Evolutionary conservation across 768 basidiomycete genomes (phyloP), one percentile per base, ranked within the genome.

Genomic region (Lactifluus echinatus): DNA sequence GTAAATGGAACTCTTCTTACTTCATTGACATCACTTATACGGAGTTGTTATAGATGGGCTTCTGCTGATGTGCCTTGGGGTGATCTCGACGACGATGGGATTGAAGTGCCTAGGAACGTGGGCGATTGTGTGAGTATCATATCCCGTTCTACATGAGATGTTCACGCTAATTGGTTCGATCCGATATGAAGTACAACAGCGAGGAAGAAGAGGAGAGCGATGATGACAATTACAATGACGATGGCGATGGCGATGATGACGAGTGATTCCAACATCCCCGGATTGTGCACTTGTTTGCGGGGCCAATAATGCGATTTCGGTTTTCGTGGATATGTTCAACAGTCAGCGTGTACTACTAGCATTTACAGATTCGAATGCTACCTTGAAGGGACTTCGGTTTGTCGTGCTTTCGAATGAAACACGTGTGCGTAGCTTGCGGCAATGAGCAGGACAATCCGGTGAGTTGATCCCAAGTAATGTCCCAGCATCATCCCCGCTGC

Each of bases 71-170:
- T 17, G 3, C 57, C 57, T 49, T 59, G 53, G 53, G 21, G 23
- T 17, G 28, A 50, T 4, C 57, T 54, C 14, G 48, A 59, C n/a
- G 53, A 55, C 14, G 47, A 59, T 21, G 53, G 57, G 31, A 19
- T 31, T 17, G 57, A 59, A 29, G n/a, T 44, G 4, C 40, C 42
- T 11, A 49, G 39, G 6, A 50, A 36, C 23, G 4, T 50, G 4
- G 42, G 28, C 11, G 47, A 59, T 37, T 59, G 52, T 46, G 57
- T 59, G 11, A 49, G 57, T 17, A 33, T 49, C 12, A 0, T 34
- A 10, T 33, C 36, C 5, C 19, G 21, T 37, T 36, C 15, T 17
- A 4, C 37, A 10, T 31, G n/a, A 17, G 19, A 6, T 1, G 8
- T 47, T 33, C 14, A 29, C 10, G 24, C 39, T 57, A 34, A 52